Base-by-base conservation (phyloP, 2,329 filamentous ascomycete genomes). In the Beauveria rudraprayagi region DNA sequence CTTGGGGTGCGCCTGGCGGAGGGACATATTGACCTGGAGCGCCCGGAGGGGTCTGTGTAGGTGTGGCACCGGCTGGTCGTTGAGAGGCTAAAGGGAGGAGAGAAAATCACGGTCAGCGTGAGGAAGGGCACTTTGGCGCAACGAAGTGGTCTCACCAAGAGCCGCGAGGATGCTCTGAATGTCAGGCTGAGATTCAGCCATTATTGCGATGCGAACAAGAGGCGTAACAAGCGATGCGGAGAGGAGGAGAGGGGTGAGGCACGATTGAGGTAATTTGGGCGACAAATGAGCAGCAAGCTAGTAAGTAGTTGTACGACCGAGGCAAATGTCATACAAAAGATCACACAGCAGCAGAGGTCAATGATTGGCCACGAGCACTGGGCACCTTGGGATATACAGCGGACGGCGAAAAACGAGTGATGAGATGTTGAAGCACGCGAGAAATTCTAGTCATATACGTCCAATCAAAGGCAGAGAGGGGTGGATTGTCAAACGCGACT, bases 111-210 rank as follows among this genome's bases (percentile, higher is more conserved):
- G 14, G 57, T 55, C 58, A 60, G 43, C 50, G 41, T 58, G 61
- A 61, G 51, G 51, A 61, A 53, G 40, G 44, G 53, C 44, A 40
- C 57, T 40, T 44, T 6, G 40, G 41, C 40, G 50, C 48, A 60
- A 46, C 26, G 41, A 19, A 28, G 47, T 51, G 37, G 44, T 69
- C 76, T 68, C 75, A 80, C 78, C 78, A 60, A 80, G 72, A 63
- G 78, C 78, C 61, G 78, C 78, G 65, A 80, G 71, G 62, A 80
- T 79, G 63, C 76, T 78, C 67, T 78, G 73, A 61, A 78, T 77
- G 61, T 75, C 72, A 54, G 73, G 73, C 50, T 73, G 71, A 50
- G 72, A 67, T 52, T 77, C 77, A 52, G 55, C 61, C 54, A 63
- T 63, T 48, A 57, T 63, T 50, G 57, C 37, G 46, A 24, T 50